Base-by-base conservation (phyloP, 2,329 filamentous ascomycete species). In the Hypoxylon sp. region DNA sequence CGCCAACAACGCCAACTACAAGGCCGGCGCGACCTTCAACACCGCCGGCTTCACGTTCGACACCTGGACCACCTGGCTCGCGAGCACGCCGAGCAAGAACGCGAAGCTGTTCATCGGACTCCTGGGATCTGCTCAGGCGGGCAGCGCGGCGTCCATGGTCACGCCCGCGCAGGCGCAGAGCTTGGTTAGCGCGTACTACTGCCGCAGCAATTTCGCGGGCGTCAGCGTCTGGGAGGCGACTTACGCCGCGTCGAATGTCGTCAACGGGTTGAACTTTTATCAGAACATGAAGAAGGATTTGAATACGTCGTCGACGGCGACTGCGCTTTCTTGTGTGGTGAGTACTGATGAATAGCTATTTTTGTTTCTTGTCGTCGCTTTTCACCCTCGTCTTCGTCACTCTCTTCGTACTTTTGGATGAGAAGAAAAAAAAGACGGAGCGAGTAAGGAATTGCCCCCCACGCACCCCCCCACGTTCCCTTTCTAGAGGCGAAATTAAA, bases 161-260 rank as follows among this genome's bases (percentile, higher is more conserved):
- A 45, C 62, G 4, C 69, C 71, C 2, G 57, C 61, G 6, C 62
- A 68, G 25, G 62, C 76, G 34, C 65, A 71, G 61, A 56, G 67
- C 7, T 44, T 78, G 9, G 64, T 77, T 43, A 72, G 72, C 45
- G 59, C 69, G 44, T 69, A 71, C 57, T 71, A 72, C 54, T 69
- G 68, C 56, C 67, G 66, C 12, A n/a, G 57, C 5, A 68, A 70
- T 54, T 78, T 78, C 44, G 76, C 73, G 19, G 77, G 76, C 51
- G 65, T 79, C 12, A 75, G 73, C 8, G 63, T 79, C 32, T 79
- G 75, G 76, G 77, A 79, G 29, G 68, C 73, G 8, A 71, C 67
- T 11, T 69, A 71, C 57, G 32, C 67, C 15, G 61, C 59, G 7
- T 36, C 40, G 1, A 74, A 75, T 56, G 19, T 67, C 3, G 53